Conservation (phyloP, 1,139 yeast genomes). For the Taiozyma sp. region DNA sequence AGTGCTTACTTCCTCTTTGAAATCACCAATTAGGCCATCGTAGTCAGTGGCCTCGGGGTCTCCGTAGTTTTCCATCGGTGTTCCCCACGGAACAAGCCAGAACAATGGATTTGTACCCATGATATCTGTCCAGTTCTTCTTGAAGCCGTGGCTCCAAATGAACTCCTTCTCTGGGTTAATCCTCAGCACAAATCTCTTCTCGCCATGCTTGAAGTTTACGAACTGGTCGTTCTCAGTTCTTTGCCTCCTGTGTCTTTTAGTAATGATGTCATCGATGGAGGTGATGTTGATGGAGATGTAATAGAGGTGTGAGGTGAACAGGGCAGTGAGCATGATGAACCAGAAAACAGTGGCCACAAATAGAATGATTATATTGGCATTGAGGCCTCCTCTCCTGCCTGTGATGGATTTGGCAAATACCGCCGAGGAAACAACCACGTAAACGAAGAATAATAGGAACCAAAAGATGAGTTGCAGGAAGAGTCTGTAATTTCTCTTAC, state of each 20-base stretch:
- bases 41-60: slow-evolving; percentile 1
- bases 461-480: slow-evolving; percentile 45
- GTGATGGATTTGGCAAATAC: slow-evolving; percentile 27
- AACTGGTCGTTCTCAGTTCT: slow-evolving; percentile 10
- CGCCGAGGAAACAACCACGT: slow-evolving; percentile 26
- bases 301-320: slow-evolving; percentile 33
- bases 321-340: slow-evolving; percentile 35
- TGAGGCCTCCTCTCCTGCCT: slow-evolving; percentile 25
- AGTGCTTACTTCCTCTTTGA: slow-evolving; percentile 9
- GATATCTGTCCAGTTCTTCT: slow-evolving; percentile 17
- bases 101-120: slow-evolving; percentile 17
- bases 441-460: slow-evolving; percentile 31
- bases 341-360: slow-evolving; percentile 38
- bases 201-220: slow-evolving; percentile 8
- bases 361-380: slow-evolving; percentile 42
- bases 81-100: slow-evolving; percentile 19
- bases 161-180: slow-evolving; percentile 20
- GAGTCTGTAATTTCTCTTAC: slow-evolving; percentile 44
- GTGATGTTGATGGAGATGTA: slow-evolving; percentile 41
- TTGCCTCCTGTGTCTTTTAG: slow-evolving; percentile 13
- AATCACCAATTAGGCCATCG: slow-evolving; percentile 14
- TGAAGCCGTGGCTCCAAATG: slow-evolving; percentile 25
- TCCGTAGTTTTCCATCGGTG: slow-evolving; percentile 1
- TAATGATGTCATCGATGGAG: slow-evolving; percentile 33
- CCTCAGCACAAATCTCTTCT: slow-evolving; percentile 23